Evolutionary conservation across 2,329 filamentous ascomycete genomes (phyloP).

Genomic region (Metarhizium anisopliae): DNA sequence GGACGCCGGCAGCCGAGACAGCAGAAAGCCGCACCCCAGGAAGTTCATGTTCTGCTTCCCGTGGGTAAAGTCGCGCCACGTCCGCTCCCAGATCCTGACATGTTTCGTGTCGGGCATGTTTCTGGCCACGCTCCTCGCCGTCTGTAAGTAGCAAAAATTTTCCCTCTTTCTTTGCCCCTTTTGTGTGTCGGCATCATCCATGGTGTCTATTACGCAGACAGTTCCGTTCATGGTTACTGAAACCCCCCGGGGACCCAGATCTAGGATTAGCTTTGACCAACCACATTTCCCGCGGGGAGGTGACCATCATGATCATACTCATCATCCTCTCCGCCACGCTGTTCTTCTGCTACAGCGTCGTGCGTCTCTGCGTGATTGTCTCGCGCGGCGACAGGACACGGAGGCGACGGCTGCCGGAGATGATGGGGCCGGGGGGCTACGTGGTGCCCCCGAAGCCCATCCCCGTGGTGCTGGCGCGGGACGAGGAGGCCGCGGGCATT

Average conservation of each 20-base stretch:
- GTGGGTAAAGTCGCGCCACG: slow-evolving; percentile 42
- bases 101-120: slow-evolving; percentile 59
- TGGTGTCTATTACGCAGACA: neutral
- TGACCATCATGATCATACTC: slow-evolving; percentile 73
- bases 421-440: slow-evolving; percentile 53
- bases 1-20: neutral
- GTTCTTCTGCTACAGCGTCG: slow-evolving; percentile 71
- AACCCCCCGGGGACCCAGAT: slow-evolving; percentile 38
- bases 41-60: slow-evolving; percentile 47
- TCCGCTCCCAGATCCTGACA: slow-evolving; percentile 47
- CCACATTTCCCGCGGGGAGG: slow-evolving; percentile 55
- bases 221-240: neutral
- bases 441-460: slow-evolving; percentile 66
- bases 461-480: slow-evolving; percentile 62
- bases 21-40: slow-evolving; percentile 13
- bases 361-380: slow-evolving; percentile 62
- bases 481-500: slow-evolving; percentile 58
- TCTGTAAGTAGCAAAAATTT: slow-evolving; percentile 46
- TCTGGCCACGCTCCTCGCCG: slow-evolving; percentile 46
- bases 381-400: slow-evolving; percentile 34
- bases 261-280: slow-evolving; percentile 62
- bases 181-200: neutral
- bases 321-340: slow-evolving; percentile 65
- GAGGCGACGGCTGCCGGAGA: slow-evolving; percentile 23
- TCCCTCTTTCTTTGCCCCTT: slow-evolving; percentile 9